phyloP scores from a whole-genome alignment of 768 basidiomycete genomes.

The Tremella fuciformis region DNA sequence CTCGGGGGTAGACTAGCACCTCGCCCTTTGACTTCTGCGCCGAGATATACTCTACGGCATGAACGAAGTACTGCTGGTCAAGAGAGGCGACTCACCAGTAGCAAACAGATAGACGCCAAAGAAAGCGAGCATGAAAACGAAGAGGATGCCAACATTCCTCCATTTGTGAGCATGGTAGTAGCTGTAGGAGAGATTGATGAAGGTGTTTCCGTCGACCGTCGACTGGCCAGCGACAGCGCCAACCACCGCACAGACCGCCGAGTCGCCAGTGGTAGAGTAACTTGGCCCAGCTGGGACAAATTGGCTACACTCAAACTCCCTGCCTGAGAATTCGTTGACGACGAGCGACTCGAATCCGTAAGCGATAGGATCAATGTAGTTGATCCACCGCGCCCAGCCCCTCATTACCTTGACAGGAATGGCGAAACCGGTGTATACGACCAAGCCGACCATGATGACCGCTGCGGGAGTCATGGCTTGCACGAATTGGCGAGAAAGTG shows the following conservation, averaged over 20 bases:
- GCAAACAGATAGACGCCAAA: constrained; percentile 46
- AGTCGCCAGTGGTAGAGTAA: constrained; percentile 32
- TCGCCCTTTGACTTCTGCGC: constrained; percentile 53
- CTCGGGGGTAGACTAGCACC: constrained; percentile 51
- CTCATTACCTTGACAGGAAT: constrained; percentile 47
- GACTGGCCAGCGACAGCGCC: constrained; percentile 57
- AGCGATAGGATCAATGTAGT: constrained; percentile 69
- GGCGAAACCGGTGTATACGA: constrained; percentile 43
- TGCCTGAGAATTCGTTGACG: constrained; percentile 50
- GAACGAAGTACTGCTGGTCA: not conserved
- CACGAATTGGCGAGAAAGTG: constrained; percentile 55
- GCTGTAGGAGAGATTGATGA: constrained; percentile 59
- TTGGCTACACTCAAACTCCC: constrained; percentile 38
- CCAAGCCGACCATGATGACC: constrained; percentile 73
- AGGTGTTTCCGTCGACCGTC: constrained; percentile 60
- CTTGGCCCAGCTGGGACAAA: constrained; percentile 42
- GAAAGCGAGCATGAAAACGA: constrained; percentile 30
- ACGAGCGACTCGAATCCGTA: constrained; percentile 66
- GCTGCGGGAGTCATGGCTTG: constrained; percentile 60
- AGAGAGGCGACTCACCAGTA: constrained; percentile 27
- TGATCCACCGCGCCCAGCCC: constrained; percentile 70
- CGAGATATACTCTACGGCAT: constrained; percentile 41
- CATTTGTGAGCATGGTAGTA: constrained; percentile 49
- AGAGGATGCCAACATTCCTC: constrained; percentile 54
- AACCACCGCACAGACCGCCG: constrained; percentile 33